Base-by-base conservation (phyloP, 805 yeast genomes). In the Wickerhamiella dianesei region DNA sequence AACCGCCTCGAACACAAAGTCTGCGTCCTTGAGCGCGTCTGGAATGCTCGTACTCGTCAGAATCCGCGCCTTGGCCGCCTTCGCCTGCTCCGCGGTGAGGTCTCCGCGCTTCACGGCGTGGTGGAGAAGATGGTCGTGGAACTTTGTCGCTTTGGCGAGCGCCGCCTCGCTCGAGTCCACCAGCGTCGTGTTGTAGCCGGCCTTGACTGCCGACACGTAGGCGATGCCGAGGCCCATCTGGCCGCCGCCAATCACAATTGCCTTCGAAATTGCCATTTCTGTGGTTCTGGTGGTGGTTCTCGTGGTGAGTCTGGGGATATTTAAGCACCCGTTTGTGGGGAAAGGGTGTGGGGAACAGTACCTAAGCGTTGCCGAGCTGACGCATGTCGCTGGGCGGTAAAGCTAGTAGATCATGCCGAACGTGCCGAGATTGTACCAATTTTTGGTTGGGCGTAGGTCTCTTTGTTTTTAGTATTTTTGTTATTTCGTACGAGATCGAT, bases 171-270 rank as follows among this genome's bases (percentile, higher is more conserved):
- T 59, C 43, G 48, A 56, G 53, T 68, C 72, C 21, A 65, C 49
- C 32, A 68, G 49, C 21, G 57, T 53, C 13, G 68, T 71, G 18
- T 61, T 57, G 13, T 64, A 56, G 25, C 61, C 59, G 37, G 69
- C 68, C 44, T 59, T 60, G 14, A 64, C 59, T 37, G 70, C 64
- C 3, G 72, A 70, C 2, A 64, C 70, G 35, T 64, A 59, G 35
- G 72, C 72, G 40, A 68, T 68, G 13, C 72, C 72, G 0, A 64
- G 62, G 22, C 72, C 70, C 72, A 68, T 68, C 51, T 68, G 72
- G 47, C 72, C 72, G 2, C 70, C 66, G 21, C 72, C 72, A 39
- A 68, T 58, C 13, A 66, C 70, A 4, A 67, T 61, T 6, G 19
- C 19, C 8, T 36, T n/a, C 8, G 5, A 6, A 8, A 36, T 18